Evolutionary conservation across 2,329 filamentous ascomycete genomes (phyloP).

Genomic region (Aureobasidium uvarum): DNA sequence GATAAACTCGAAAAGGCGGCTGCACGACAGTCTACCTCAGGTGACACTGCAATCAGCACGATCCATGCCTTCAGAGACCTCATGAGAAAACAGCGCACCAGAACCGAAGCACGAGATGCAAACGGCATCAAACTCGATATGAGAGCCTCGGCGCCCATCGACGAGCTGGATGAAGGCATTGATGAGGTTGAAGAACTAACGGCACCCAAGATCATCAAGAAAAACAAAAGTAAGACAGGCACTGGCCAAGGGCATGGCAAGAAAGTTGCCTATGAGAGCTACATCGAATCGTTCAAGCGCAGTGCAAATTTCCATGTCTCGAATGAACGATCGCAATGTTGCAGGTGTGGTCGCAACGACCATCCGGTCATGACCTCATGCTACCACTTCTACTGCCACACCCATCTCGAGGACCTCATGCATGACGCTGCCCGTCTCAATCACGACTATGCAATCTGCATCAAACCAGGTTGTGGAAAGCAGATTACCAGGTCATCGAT

Average conservation of each 20-base stretch:
- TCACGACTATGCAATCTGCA: constrained; percentile 31
- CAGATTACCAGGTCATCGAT: constrained; percentile 26
- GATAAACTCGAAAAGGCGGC: constrained; percentile 39
- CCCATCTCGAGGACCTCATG: constrained; percentile 45
- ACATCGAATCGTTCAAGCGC: constrained; percentile 40
- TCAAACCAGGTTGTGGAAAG: constrained; percentile 34
- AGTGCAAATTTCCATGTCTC: constrained; percentile 41
- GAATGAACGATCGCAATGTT: constrained; percentile 41
- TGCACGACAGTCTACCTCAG: background rate
- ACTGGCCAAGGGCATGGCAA: constrained; percentile 41
- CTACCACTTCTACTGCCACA: constrained; percentile 55
- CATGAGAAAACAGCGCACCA: background rate
- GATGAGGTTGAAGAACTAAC: background rate
- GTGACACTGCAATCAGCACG: background rate
- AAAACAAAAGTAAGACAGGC: background rate
- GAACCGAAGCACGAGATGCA: background rate
- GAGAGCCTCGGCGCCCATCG: background rate
- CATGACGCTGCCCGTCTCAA: no score
- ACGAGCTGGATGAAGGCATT: background rate
- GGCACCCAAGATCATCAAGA: background rate
- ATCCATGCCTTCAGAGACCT: background rate
- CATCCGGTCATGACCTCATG: constrained; percentile 51
- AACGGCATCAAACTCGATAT: background rate
- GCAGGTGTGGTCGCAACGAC: constrained; percentile 34
- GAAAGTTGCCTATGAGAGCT: constrained; percentile 43